phyloP scores from a whole-genome alignment of 805 yeast species.

The Priceomyces castillae region DNA sequence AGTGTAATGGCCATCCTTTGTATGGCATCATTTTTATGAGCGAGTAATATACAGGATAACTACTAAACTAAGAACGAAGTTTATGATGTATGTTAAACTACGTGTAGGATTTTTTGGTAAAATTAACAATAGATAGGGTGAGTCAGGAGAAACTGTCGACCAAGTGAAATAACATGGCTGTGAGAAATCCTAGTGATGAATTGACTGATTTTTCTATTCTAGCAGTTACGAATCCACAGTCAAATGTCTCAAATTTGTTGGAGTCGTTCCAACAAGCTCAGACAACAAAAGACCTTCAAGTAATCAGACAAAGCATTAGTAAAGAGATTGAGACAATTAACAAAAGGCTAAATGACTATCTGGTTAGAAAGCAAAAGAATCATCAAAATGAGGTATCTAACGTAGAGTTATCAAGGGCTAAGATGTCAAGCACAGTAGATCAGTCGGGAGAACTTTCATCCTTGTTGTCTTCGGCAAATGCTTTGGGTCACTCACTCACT shows the following conservation, averaged over 20 bases:
- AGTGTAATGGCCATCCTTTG: too few species aligned
- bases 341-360: constrained; percentile 23
- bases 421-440: constrained; percentile 57
- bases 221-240: constrained; percentile 4
- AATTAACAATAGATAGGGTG: background rate
- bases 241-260: constrained; percentile 7
- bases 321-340: constrained; percentile 21
- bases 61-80: background rate
- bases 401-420: constrained; percentile 60
- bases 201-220: constrained; percentile 1
- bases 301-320: constrained; percentile 29
- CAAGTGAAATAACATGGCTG: constrained; percentile 1
- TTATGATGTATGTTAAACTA: background rate
- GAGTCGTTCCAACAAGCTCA: constrained; percentile 20
- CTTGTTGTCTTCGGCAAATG: constrained; percentile 58
- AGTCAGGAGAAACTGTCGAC: background rate
- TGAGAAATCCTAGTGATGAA: constrained; percentile 3
- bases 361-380: constrained; percentile 22
- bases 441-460: constrained; percentile 55
- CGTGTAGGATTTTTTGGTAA: background rate
- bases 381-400: constrained; percentile 40
- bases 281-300: constrained; percentile 27
- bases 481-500: constrained; percentile 64
- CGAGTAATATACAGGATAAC: background rate
- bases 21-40: too few species aligned